A percentile compares a stretch with the other conserved stretches of the same genome.
Conservation (phyloP, 306 rosid genomes). For the Alnus glutinosa region DNA sequence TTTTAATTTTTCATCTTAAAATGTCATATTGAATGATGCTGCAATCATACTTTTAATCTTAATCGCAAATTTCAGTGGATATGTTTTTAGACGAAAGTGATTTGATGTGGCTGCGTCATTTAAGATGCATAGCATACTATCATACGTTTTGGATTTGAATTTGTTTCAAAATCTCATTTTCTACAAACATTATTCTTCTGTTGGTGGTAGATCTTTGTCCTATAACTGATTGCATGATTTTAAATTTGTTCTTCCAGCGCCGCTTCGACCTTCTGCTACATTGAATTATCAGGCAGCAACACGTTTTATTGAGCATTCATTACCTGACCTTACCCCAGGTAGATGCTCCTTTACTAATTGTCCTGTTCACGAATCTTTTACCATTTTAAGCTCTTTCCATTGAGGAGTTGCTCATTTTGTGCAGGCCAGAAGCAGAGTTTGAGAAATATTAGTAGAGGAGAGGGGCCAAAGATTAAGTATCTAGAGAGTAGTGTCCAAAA, state of each 20-base stretch:
- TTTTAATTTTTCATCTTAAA: not conserved
- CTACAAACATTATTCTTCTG: conserved; percentile 17
- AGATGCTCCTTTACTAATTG: conserved; percentile 25
- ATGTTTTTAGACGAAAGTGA: conserved; percentile 1
- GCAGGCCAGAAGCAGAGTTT: conserved; percentile 68
- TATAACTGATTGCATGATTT: conserved; percentile 26
- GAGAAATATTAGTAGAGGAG: conserved; percentile 75
- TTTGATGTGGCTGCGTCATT: not conserved
- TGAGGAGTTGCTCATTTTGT: conserved; percentile 25
- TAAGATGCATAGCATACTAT: not conserved
- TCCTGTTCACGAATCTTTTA: conserved; percentile 1
- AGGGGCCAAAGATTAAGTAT: conserved; percentile 42
- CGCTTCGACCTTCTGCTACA: conserved; percentile 79
- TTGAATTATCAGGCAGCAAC: conserved; percentile 85
- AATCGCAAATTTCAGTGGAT: not conserved
- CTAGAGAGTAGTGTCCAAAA: conserved; percentile 60
- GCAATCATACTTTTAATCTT: not conserved
- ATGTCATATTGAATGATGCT: not conserved
- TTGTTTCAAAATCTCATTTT: conserved; percentile 7
- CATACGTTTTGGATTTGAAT: not conserved
- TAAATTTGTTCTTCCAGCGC: conserved; percentile 64
- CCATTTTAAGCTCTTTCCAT: conserved; percentile 16
- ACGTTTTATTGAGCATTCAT: conserved; percentile 82
- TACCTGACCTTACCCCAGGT: conserved; percentile 90
- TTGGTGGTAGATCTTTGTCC: not conserved